Evolutionary conservation across 73 alveolate species (phyloP), one percentile per base, ranked within the genome.

Genomic region (Paramecium sexaurelia): DNA sequence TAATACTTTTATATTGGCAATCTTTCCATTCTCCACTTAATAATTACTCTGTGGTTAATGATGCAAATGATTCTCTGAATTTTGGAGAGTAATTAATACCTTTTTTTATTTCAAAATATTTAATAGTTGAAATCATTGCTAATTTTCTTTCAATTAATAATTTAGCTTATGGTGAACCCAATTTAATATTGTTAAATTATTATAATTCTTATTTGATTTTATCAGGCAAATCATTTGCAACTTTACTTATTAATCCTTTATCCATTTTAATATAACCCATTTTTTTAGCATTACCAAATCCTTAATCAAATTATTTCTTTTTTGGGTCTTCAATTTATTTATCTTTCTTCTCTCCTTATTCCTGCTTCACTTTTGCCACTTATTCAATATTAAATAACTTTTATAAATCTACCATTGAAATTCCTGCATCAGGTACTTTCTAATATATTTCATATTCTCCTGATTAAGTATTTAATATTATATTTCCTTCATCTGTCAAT

Each of bases 261-360:
- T 87, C 67, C 57, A 37, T 87, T 56, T 87, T 43, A 20, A 87
- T 35, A 55, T 55, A 87, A 15, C 67, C 67, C 88, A 33, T 36
- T 33, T 43, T 87, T 88, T 45, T 87, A 19, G 88, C 93, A 66
- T 87, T 87, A 7, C 55, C 69, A 41, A 87, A 87, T 37, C 93
- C 93, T 29, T 66, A 61, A 43, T 87, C 67, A 75, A 37, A 87
- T 29, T 20, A 19, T 26, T 55, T 55, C 73, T 55, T 75, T 22
- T 36, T 66, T 3, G 93, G 83, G 36, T 61, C 93, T 33, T 35
- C 66, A 4, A 26, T 5, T 13, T n/a, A 15, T 19, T 67, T 67
- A 4, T 85, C 84, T 84, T 55, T 55, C 27, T 55, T 55, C 68
- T 85, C 78, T 68, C 61, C 61, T 68, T 68, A 84, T 36, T 84